phyloP scores from a whole-genome alignment of 345 rosid species.

The Isatis tinctoria region DNA sequence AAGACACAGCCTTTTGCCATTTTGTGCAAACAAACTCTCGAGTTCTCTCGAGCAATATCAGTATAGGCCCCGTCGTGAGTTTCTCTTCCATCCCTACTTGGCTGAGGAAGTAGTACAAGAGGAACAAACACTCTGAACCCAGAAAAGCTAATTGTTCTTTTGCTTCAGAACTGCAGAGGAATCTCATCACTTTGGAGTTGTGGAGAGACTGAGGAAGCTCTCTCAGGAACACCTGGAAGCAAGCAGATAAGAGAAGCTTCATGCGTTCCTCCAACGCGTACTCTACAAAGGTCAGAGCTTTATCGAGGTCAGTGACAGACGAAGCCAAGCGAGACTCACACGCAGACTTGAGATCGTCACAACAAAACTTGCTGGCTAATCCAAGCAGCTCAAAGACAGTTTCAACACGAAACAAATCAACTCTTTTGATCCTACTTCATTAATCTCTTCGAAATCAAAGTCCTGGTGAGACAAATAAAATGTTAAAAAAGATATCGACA shows the following conservation, averaged over 20 bases:
- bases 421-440: slow-evolving; percentile 66
- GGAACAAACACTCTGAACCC: slow-evolving; percentile 61
- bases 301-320: slow-evolving; percentile 43
- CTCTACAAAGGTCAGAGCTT: slow-evolving; percentile 68
- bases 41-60: slow-evolving; percentile 57
- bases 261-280: slow-evolving; percentile 73
- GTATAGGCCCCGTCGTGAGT: slow-evolving; percentile 39
- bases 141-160: slow-evolving; percentile 51
- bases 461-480: slow-evolving; percentile 44
- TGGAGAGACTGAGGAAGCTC: slow-evolving; percentile 62
- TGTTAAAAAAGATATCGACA: not conserved
- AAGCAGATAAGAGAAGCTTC: slow-evolving; percentile 69
- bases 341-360: slow-evolving; percentile 74
- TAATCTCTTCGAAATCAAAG: slow-evolving; percentile 79
- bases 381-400: slow-evolving; percentile 69
- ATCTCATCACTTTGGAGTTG: slow-evolving; percentile 46
- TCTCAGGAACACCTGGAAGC: slow-evolving; percentile 76
- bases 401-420: slow-evolving; percentile 51
- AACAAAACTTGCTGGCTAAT: slow-evolving; percentile 80
- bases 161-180: slow-evolving; percentile 57
- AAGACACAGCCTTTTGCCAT: slow-evolving; percentile 78
- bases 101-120: slow-evolving; percentile 78
- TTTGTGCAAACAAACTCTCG: slow-evolving; percentile 54
- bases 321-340: slow-evolving; percentile 81
- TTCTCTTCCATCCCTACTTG: slow-evolving; percentile 74